phyloP scores from a whole-genome alignment of 768 basidiomycete genomes.

The Auriscalpium microsporum region DNA sequence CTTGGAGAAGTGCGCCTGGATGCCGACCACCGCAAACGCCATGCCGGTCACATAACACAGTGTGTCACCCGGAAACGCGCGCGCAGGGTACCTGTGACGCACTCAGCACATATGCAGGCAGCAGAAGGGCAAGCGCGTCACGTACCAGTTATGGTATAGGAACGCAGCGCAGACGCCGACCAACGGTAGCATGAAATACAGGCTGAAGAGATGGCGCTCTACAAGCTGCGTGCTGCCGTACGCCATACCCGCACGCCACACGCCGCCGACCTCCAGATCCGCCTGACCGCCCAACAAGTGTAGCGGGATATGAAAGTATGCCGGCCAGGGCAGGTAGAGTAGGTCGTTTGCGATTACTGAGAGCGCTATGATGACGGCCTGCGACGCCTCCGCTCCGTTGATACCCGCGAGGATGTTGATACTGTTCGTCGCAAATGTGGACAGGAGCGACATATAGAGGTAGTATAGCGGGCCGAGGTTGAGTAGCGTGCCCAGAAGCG shows the following conservation, averaged over 20 bases:
- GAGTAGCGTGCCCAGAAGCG: constrained; percentile 67
- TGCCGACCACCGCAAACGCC: constrained; percentile 97
- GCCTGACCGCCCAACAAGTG: constrained; percentile 58
- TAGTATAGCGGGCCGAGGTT: constrained; percentile 94
- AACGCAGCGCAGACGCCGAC: constrained; percentile 86
- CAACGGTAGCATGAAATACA: constrained; percentile 96
- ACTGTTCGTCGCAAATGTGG: constrained; percentile 94
- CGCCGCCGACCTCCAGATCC: constrained; percentile 68
- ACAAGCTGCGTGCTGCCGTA: constrained; percentile 82
- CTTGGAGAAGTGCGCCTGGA: constrained; percentile 96
- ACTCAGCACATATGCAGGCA: background rate
- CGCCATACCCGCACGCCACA: constrained; percentile 79
- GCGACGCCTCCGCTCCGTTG: constrained; percentile 92
- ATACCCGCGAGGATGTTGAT: constrained; percentile 99
- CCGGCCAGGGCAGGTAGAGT: constrained; percentile 85
- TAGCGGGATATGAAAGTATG: constrained; percentile 63
- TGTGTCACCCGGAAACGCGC: constrained; percentile 93
- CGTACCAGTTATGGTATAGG: constrained; percentile 93
- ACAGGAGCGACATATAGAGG: constrained; percentile 90
- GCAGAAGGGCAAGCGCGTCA: constrained; percentile 1
- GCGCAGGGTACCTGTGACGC: constrained; percentile 80
- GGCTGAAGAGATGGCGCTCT: constrained; percentile 87
- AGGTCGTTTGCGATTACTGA: constrained; percentile 90
- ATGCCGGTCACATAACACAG: constrained; percentile 97
- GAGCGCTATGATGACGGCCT: constrained; percentile 85